Evolutionary conservation across 176 grass and related monocot species (phyloP), one percentile per base, ranked within the genome.

Genomic region (Cymbopogon citratus): DNA sequence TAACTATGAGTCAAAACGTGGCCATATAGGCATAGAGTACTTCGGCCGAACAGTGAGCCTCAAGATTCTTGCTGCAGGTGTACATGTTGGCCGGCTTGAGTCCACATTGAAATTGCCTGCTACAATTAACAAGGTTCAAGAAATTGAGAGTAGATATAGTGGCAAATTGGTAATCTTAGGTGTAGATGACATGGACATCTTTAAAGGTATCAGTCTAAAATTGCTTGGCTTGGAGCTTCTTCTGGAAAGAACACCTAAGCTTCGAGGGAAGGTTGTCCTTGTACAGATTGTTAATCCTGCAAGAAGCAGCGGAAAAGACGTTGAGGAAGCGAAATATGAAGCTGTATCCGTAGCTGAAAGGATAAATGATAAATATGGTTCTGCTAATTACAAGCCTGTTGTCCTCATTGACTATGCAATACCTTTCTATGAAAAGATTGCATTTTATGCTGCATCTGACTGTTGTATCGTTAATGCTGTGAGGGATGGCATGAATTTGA

Each of bases 131-230:
- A 94, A 94, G 59, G 85, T 94, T 68, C 61, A 87, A 86, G 89
- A 94, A 77, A 93, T 97, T 1, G 74, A 85, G 54, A 28, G 87
- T 18, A 85, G n/a, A 83, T 97, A 80, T 40, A 87, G 85, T 64
- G 86, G 88, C 15, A 97, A 77, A 77, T 81, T 76, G n/a, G 72
- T 97, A 75, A 82, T 97, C 43, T 78, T 97, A 67, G 94, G 94
- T 33, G 88, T 97, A 65, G 94, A 93, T 57, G 94, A 93, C 66
- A 97, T 89, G 88, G 94, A 97, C 71, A 91, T 97, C 26, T 97
- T 97, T 60, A 97, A 97, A 89, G 94, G 94, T 8, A 97, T 97
- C 71, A 97, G 94, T 86, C 80, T 97, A 44, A 93, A 97, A 73
- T 76, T 97, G 51, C 84, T 97, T 21, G 88, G 86, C 21, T 86